phyloP scores from a whole-genome alignment of 2,329 filamentous ascomycete species.

The Didymella glomerata region DNA sequence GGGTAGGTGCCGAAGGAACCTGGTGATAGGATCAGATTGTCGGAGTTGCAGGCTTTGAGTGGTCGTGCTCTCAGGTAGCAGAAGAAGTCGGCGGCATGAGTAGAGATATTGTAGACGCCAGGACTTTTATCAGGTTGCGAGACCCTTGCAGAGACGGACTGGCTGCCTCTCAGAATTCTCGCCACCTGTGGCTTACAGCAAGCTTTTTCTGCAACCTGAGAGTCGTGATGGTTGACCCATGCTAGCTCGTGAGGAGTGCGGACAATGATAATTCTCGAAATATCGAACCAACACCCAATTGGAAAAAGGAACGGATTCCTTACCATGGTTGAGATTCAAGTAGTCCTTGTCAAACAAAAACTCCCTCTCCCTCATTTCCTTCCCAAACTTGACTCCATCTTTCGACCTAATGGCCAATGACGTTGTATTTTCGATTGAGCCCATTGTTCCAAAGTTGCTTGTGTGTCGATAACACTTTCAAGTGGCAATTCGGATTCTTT shows the following conservation, averaged over 20 bases:
- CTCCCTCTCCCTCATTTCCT: slow-evolving; percentile 63
- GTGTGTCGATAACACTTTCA: neutral
- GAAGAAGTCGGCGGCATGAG: too few relatives aligned
- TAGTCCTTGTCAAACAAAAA: slow-evolving; percentile 76
- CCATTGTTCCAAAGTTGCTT: slow-evolving; percentile 3
- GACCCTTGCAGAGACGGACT: too few relatives aligned
- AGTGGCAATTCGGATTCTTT: slow-evolving; percentile 5
- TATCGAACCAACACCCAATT: neutral
- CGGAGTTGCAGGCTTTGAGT: neutral
- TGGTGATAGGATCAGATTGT: slow-evolving; percentile 13
- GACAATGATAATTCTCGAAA: neutral
- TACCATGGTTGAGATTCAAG: slow-evolving; percentile 81
- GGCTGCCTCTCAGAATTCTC: too few relatives aligned
- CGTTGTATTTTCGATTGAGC: slow-evolving; percentile 3
- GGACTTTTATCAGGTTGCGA: too few relatives aligned
- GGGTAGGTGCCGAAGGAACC: slow-evolving; percentile 86
- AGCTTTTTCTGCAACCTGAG: too few relatives aligned
- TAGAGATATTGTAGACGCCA: too few relatives aligned
- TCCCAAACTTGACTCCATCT: slow-evolving; percentile 57
- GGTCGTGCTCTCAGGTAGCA: too few relatives aligned
- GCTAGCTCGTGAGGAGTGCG: neutral
- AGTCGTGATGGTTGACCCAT: neutral
- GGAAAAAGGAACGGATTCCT: slow-evolving; percentile 7
- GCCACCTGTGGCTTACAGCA: too few relatives aligned
- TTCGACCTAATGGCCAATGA: slow-evolving; percentile 29